Conservation (phyloP, 1,139 yeast species). For the Yamadazyma trypodendri region DNA sequence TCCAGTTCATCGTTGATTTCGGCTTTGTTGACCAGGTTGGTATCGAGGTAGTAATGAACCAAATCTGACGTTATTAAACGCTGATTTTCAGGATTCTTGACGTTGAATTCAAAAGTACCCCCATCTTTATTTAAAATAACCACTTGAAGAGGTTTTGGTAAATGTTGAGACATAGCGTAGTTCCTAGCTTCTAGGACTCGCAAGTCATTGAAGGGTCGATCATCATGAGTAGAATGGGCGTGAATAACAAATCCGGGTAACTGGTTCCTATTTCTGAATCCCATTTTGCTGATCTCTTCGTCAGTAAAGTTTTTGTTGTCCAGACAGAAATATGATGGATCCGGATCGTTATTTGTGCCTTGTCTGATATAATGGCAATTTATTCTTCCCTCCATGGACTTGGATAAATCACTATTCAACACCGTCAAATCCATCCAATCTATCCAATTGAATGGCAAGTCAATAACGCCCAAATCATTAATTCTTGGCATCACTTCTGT, state of each 20-base stretch:
- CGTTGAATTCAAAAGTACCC: conserved; percentile 35
- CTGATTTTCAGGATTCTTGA: conserved; percentile 19
- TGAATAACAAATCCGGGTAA: conserved; percentile 29
- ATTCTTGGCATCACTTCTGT: conserved; percentile 3
- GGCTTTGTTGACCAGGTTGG: conserved; percentile 11
- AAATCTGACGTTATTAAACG: conserved; percentile 24
- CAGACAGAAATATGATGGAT: conserved; percentile 22
- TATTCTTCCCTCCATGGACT: conserved; percentile 19
- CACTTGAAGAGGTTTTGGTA: conserved; percentile 32
- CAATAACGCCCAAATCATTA: conserved; percentile 20
- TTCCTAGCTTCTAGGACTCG: conserved; percentile 29
- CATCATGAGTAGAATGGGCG: conserved; percentile 27
- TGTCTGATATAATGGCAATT: conserved; percentile 22
- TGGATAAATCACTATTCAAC: conserved; percentile 19
- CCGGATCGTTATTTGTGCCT: conserved; percentile 21
- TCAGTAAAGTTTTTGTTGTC: conserved; percentile 20
- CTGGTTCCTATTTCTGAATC: conserved; percentile 21
- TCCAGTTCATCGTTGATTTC: conserved; percentile 14
- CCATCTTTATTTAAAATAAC: conserved; percentile 25
- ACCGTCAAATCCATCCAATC: conserved; percentile 29
- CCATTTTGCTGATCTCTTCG: conserved; percentile 22
- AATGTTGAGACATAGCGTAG: conserved; percentile 25
- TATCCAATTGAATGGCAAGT: conserved; percentile 30
- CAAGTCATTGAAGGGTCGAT: conserved; percentile 26
- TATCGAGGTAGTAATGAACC: conserved; percentile 20